A percentile compares a stretch with the other conserved stretches of the same genome.
phyloP scores from a whole-genome alignment of 345 rosid genomes.

The Lepidium didymum region DNA sequence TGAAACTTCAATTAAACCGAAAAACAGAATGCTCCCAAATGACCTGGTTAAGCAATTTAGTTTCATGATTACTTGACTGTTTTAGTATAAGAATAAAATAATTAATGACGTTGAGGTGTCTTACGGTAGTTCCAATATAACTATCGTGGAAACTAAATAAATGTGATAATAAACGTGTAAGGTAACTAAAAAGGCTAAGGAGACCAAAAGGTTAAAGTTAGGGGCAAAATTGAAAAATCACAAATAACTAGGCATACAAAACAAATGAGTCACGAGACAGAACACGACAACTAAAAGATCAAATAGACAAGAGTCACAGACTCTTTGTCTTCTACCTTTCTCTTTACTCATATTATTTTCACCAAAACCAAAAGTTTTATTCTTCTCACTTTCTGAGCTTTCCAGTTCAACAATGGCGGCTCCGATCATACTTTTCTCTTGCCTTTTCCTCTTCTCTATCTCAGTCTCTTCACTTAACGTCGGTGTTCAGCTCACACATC shows the following conservation, averaged over 20 bases:
- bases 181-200: not conserved
- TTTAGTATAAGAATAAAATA: not conserved
- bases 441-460: conserved; percentile 19
- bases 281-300: conserved; percentile 3
- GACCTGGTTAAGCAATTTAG: not conserved
- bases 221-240: not conserved
- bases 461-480: conserved; percentile 52
- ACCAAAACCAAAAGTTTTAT: conserved; percentile 26
- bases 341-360: conserved; percentile 25
- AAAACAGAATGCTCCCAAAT: no score
- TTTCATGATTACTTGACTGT: not conserved
- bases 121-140: not conserved
- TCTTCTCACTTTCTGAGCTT: conserved; percentile 28
- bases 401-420: conserved; percentile 25
- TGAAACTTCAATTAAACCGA: no score
- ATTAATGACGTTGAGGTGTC: not conserved
- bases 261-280: conserved; percentile 29
- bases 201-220: not conserved
- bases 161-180: not conserved
- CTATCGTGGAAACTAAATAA: not conserved
- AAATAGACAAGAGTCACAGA: conserved; percentile 17
- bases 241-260: not conserved
- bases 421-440: conserved; percentile 11
- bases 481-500: conserved; percentile 50
- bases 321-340: conserved; percentile 9